These are phyloP conservation scores for Starmerella bombi DNA, from an alignment of 805 yeast species.

Conservation along the genomic window DNA sequence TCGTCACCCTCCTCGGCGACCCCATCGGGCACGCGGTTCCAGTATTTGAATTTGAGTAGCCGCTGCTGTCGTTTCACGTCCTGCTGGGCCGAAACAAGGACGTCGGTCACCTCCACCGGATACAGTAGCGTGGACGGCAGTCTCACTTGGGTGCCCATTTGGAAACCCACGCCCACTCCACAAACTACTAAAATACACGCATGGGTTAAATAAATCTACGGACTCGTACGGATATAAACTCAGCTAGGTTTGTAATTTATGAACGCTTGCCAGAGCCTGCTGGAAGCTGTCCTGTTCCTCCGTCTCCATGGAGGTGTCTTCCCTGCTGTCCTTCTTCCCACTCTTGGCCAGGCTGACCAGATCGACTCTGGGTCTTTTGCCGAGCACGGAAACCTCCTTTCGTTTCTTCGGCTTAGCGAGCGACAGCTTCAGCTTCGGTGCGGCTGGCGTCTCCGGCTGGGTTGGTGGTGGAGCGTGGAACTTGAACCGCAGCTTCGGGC, in stretches of 20 bases:
- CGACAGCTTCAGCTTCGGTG: conserved; percentile 15
- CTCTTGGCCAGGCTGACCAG: conserved; percentile 16
- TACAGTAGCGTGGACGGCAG: conserved; percentile 53
- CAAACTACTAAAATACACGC: not conserved
- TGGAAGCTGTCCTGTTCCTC: conserved; percentile 4
- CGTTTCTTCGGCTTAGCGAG: conserved; percentile 12
- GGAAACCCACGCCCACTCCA: not conserved
- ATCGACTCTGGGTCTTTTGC: conserved; percentile 21
- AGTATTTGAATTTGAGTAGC: conserved; percentile 49
- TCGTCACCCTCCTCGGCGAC: conserved; percentile 28
- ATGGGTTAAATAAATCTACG: no score
- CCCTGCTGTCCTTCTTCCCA: not conserved
- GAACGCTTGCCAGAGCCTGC: conserved; percentile 3
- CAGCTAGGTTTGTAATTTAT: no score
- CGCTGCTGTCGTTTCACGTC: conserved; percentile 39
- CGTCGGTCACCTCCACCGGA: conserved; percentile 50
- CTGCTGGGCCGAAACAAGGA: conserved; percentile 36
- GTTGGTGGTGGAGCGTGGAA: not conserved
- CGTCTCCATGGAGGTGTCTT: not conserved
- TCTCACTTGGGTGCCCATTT: conserved; percentile 17
- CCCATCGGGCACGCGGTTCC: conserved; percentile 38
- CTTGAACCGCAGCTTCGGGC: not conserved
- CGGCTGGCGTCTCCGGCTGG: not conserved
- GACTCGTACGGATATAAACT: no score
- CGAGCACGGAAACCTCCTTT: conserved; percentile 7